Evolutionary conservation across 2,329 filamentous ascomycete genomes (phyloP), one percentile per base, ranked within the genome.

Genomic region (Rosellinia necatrix): DNA sequence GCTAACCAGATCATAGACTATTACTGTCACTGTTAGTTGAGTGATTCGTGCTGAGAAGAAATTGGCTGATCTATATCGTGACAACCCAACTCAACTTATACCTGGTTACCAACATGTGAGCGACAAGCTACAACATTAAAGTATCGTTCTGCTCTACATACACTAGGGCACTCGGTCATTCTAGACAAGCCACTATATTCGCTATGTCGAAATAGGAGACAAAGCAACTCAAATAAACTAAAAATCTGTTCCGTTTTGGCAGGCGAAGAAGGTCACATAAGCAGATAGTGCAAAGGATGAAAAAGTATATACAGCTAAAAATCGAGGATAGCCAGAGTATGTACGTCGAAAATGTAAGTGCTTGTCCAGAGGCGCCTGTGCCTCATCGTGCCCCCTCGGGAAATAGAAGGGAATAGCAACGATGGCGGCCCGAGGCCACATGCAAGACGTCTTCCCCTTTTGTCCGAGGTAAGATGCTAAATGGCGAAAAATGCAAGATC

Each of bases 291-390:
- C 15, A 38, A 2, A 54, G 43, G 17, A 35, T 41, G 13, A 52
- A 46, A 38, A 58, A 52, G 25, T 61, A 61, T 59, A 52, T 59
- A 59, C 49, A 44, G 50, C 54, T 58, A 58, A 60, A n/a, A 58
- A 58, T 55, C 49, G 49, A 61, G 41, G 49, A 49, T 52, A 51
- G 35, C 32, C 46, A 40, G 56, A 61, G 44, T 59, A 59, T 61
- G 46, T 55, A 59, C 59, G 57, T 42, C 49, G 52, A 56, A 61
- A 15, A 60, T 59, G 41, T 32, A 47, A 42, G 22, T 13, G 44
- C 49, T 13, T 47, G 30, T 40, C 43, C 21, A 25, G 10, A 40
- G 25, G 34, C 9, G 38, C 30, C 34, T 30, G n/a, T 10, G 29
- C 19, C 30, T n/a, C 42, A 43, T 49, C 25, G 13, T n/a, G 12